Conservation (phyloP, 352 stramenopile genomes). For the Phytophthora fragariaefolia region DNA sequence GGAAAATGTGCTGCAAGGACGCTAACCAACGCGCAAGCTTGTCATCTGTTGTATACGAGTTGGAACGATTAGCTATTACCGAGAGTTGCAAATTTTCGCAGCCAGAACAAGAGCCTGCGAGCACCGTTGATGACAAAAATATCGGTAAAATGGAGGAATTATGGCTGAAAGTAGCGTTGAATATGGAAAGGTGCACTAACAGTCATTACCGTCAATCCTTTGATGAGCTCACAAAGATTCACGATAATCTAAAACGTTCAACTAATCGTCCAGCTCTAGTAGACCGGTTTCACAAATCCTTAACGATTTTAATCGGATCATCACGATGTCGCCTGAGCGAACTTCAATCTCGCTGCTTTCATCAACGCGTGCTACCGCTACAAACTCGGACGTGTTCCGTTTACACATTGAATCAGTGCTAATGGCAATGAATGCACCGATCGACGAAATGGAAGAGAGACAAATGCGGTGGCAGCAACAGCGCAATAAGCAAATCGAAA, state of each 20-base stretch:
- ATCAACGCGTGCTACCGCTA: slow-evolving; percentile 3
- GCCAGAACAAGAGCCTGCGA: neutral
- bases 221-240: neutral
- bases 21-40: neutral
- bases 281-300: neutral
- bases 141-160: neutral
- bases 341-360: slow-evolving; percentile 5
- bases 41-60: neutral
- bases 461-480: neutral
- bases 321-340: slow-evolving; percentile 12
- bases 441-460: neutral
- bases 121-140: neutral
- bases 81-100: neutral
- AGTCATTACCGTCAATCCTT: neutral
- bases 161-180: neutral
- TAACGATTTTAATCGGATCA: slow-evolving; percentile 1
- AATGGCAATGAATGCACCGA: neutral
- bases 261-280: neutral
- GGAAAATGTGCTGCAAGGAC: slow-evolving; percentile 18
- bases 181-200: neutral
- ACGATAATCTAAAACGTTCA: neutral
- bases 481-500: neutral
- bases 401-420: slow-evolving; percentile 8
- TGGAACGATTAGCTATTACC: slow-evolving; percentile 1
- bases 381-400: slow-evolving; percentile 4